Evolutionary conservation across 257 asterid genomes (phyloP).

Genomic region (Cruciata laevipes): DNA sequence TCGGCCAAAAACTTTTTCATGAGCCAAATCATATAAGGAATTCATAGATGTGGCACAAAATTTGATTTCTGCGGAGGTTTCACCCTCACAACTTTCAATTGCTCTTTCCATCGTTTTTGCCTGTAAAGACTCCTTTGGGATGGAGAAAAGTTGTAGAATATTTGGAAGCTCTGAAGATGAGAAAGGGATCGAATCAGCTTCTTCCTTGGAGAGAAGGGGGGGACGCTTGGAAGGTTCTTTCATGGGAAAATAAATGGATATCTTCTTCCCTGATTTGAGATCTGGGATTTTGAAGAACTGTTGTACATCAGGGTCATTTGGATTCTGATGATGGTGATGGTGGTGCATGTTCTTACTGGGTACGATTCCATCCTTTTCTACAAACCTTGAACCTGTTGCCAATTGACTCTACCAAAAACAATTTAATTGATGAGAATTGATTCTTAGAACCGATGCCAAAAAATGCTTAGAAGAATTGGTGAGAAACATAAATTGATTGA

Average conservation of each 20-base stretch:
- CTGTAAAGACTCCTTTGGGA: slow-evolving; percentile 48
- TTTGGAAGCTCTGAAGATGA: slow-evolving; percentile 20
- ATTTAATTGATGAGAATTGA: too few relatives aligned
- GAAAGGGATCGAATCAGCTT: slow-evolving; percentile 22
- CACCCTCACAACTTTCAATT: slow-evolving; percentile 58
- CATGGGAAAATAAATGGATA: slow-evolving; percentile 17
- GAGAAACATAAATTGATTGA: too few relatives aligned
- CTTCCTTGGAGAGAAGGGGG: slow-evolving; percentile 13
- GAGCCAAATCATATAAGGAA: slow-evolving; percentile 48
- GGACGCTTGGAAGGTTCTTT: slow-evolving; percentile 5
- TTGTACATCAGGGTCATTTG: slow-evolving; percentile 13
- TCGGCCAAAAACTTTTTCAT: slow-evolving; percentile 27
- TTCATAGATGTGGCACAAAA: slow-evolving; percentile 74
- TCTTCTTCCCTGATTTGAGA: slow-evolving; percentile 12
- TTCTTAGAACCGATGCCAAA: too few relatives aligned
- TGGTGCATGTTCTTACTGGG: too few relatives aligned
- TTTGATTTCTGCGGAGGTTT: slow-evolving; percentile 64
- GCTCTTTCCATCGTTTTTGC: slow-evolving; percentile 59
- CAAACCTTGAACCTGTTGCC: too few relatives aligned
- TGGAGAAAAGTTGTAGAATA: slow-evolving; percentile 42
- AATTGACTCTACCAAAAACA: background rate
- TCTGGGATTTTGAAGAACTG: slow-evolving; percentile 15
- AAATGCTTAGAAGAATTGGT: too few relatives aligned
- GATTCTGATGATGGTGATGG: too few relatives aligned
- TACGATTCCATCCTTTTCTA: too few relatives aligned